phyloP scores from a whole-genome alignment of 805 yeast species.

The Metschnikowia cubensis region DNA sequence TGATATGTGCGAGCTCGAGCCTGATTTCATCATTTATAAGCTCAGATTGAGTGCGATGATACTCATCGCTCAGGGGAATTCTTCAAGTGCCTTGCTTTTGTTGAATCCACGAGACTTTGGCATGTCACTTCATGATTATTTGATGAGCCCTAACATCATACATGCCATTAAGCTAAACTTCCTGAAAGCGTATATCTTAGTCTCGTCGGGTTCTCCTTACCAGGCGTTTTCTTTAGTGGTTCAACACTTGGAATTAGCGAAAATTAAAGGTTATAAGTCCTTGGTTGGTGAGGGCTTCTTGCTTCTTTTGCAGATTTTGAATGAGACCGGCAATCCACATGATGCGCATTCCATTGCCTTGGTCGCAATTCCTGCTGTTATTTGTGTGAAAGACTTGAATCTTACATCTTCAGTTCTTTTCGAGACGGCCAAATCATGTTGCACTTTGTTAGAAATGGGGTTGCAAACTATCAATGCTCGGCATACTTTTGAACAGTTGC shows the following conservation, averaged over 20 bases:
- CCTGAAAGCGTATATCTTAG: constrained; percentile 43
- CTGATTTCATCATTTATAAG: constrained; percentile 5
- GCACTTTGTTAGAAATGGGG: constrained; percentile 10
- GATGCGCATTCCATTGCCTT: constrained; percentile 44
- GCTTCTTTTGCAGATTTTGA: constrained; percentile 43
- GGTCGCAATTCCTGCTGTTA: constrained; percentile 42
- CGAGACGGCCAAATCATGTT: constrained; percentile 28
- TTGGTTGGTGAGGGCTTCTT: constrained; percentile 46
- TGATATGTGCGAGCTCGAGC: constrained; percentile 15
- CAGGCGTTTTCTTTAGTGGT: constrained; percentile 49
- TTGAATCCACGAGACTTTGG: not conserved
- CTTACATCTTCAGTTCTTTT: constrained; percentile 33
- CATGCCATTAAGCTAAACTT: constrained; percentile 47
- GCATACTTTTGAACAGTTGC: constrained; percentile 25
- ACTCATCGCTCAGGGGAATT: constrained; percentile 21
- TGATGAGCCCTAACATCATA: constrained; percentile 27
- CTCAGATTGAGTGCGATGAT: constrained; percentile 8
- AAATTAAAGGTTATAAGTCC: constrained; percentile 42
- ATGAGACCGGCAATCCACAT: constrained; percentile 35
- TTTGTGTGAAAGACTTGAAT: constrained; percentile 37
- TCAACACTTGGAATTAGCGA: constrained; percentile 48
- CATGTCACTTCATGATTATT: not conserved
- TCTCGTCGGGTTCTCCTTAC: constrained; percentile 41
- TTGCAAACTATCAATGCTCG: constrained; percentile 6
- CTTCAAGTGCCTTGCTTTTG: constrained; percentile 12